These are phyloP conservation scores for Phaeosphaeria sp. DNA, from an alignment of 2,329 filamentous ascomycete species.

Conservation along the genomic window DNA sequence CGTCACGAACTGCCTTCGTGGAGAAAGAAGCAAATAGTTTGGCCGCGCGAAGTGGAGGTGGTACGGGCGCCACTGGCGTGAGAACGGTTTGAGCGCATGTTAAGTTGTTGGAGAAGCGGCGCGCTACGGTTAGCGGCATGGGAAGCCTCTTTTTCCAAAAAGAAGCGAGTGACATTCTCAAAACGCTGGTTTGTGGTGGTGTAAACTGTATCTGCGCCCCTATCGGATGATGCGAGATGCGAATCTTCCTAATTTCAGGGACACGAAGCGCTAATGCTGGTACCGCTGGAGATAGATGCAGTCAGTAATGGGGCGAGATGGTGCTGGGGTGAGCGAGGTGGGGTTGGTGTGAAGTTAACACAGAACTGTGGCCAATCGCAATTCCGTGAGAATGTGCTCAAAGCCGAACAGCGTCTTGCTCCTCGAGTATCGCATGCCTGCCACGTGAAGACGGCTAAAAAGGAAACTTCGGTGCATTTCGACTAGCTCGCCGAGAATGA, in stretches of 20 bases:
- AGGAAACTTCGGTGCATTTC: too few relatives aligned
- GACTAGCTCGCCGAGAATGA: not conserved
- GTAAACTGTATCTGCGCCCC: not conserved
- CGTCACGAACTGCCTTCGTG: not conserved
- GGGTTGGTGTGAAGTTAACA: not conserved
- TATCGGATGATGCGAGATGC: not conserved
- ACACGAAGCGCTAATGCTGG: not conserved
- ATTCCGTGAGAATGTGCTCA: not conserved
- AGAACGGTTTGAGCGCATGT: not conserved
- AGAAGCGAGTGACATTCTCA: not conserved
- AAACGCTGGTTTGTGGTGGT: not conserved
- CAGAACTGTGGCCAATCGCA: not conserved
- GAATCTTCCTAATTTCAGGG: not conserved
- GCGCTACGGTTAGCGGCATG: not conserved
- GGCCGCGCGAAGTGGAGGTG: not conserved
- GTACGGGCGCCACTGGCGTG: constrained; percentile 5
- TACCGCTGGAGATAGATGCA: not conserved
- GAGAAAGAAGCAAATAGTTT: not conserved
- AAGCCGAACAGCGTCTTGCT: not conserved
- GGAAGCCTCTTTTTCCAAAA: not conserved
- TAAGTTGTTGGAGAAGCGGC: not conserved
- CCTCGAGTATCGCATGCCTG: not conserved
- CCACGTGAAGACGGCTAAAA: not conserved
- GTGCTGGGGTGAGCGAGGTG: not conserved
- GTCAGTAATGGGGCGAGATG: not conserved